Base-by-base conservation (phyloP, 441 rosid species). In the Raphanus hybrid region DNA sequence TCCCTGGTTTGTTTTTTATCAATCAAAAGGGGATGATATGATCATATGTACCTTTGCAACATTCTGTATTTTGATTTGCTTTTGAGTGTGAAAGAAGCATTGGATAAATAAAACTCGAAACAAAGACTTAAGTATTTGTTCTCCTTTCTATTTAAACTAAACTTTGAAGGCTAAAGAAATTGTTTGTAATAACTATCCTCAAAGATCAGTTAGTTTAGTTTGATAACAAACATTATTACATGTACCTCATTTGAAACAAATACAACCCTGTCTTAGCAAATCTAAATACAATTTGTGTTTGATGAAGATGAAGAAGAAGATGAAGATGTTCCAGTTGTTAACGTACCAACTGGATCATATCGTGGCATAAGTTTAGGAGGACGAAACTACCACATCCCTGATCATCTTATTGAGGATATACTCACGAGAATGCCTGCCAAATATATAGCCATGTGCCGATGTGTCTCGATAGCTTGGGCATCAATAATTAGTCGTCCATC, bases 41-140 rank as follows among this genome's bases (percentile, higher is more conserved):
- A 18, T 55, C 61, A 55, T 55, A 55, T 55, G 26, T 54, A 54
- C 59, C 23, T 0, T 55, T 8, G 61, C 27, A 68, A 70, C 45
- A 18, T 62, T 78, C 73, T 70, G 59, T 78, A 68, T 62, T 69
- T 52, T 0, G 37, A 39, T 68, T 73, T 78, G 64, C 20, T 73
- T 12, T 26, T 18, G 9, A 66, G 62, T 66, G 76, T 71, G 41
- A n/a, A 62, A 58, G 72, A 77, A 4, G 29, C 68, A 57, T 65
- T 26, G 59, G 6, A 57, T 77, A 57, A 54, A 64, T 55, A 63
- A 62, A 76, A 62, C 64, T 50, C 6, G 34, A 50, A 54, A 50
- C 26, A 67, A 68, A 50, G 32, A 20, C 69, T 14, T 32, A 20
- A 26, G n/a, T n/a, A 29, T 55, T 26, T 27, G 18, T 26, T 27